A percentile compares a stretch with the other conserved stretches of the same genome.
Conservation (phyloP, 2,329 filamentous ascomycete genomes). For the Coleophoma crateriformis region DNA sequence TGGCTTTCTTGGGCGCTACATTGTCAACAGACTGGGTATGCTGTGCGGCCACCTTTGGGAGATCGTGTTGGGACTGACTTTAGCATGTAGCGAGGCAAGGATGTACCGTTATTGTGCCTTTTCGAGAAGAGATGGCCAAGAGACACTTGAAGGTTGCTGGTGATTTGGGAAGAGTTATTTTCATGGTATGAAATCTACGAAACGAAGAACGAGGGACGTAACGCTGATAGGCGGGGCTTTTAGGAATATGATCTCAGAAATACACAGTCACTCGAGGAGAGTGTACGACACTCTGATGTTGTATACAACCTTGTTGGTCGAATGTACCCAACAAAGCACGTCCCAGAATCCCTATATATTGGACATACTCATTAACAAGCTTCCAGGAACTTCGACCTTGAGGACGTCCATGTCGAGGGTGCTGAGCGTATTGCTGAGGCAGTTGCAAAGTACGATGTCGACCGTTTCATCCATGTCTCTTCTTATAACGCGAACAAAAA, state of each 20-base stretch:
- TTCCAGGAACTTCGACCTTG: slow-evolving; percentile 80
- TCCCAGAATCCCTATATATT: slow-evolving; percentile 3
- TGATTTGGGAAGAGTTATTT: slow-evolving; percentile 83
- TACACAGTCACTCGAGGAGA: slow-evolving; percentile 92
- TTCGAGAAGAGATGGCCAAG: slow-evolving; percentile 96
- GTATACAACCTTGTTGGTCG: slow-evolving; percentile 96
- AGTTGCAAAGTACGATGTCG: slow-evolving; percentile 95
- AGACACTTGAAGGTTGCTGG: slow-evolving; percentile 94
- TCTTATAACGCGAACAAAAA: slow-evolving; percentile 82
- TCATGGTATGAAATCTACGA: slow-evolving; percentile 52
- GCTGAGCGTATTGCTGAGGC: slow-evolving; percentile 89
- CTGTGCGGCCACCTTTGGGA: slow-evolving; percentile 1
- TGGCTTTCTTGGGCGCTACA: slow-evolving; percentile 91
- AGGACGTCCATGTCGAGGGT: slow-evolving; percentile 90
- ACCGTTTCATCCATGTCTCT: slow-evolving; percentile 94
- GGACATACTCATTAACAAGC: slow-evolving; percentile 24
- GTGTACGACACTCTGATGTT: slow-evolving; percentile 92
- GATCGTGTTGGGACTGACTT: slow-evolving; percentile 13
- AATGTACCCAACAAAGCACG: slow-evolving; percentile 91
- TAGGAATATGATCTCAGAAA: slow-evolving; percentile 94
- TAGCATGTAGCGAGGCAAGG: slow-evolving; percentile 70
- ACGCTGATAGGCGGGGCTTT: not conserved
- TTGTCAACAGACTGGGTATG: slow-evolving; percentile 87
- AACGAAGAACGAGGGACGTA: not conserved
- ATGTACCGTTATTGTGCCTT: slow-evolving; percentile 91